Conservation (phyloP, 129 eudicot species). For the Pseudognaphalium luteoalbum region DNA sequence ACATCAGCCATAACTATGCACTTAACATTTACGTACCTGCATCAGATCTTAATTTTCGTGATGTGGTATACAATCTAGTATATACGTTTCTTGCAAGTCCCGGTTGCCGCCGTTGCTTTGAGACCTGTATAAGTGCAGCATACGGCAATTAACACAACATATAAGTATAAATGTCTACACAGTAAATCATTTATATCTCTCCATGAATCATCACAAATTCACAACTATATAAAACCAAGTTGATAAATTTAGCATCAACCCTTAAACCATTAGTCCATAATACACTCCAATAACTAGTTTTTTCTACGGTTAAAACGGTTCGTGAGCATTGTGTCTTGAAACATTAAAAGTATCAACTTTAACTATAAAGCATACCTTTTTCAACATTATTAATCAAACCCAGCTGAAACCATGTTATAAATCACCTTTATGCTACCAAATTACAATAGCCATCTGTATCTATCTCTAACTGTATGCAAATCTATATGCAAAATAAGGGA, state of each 20-base stretch:
- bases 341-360: not conserved
- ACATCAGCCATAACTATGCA: not conserved
- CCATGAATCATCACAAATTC: not conserved
- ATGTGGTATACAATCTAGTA: conserved; percentile 45
- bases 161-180: not conserved
- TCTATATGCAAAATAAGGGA: not conserved
- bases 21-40: conserved; percentile 38
- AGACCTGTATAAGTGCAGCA: conserved; percentile 45
- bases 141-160: not conserved
- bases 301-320: not conserved
- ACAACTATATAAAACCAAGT: not conserved
- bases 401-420: not conserved
- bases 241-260: not conserved
- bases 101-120: conserved; percentile 48
- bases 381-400: not conserved
- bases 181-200: not conserved
- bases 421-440: conserved; percentile 5
- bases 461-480: not conserved
- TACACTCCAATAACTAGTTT: not conserved
- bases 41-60: conserved; percentile 37
- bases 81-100: conserved; percentile 42
- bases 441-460: not conserved
- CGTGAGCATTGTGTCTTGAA: not conserved
- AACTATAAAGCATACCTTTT: conserved; percentile 6
- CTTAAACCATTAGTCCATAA: conserved; percentile 7